A percentile compares a stretch with the other conserved stretches of the same genome.
These are phyloP conservation scores for Suhomyces atakaporum DNA, from an alignment of 1,139 yeast species.

Conservation along the genomic window DNA sequence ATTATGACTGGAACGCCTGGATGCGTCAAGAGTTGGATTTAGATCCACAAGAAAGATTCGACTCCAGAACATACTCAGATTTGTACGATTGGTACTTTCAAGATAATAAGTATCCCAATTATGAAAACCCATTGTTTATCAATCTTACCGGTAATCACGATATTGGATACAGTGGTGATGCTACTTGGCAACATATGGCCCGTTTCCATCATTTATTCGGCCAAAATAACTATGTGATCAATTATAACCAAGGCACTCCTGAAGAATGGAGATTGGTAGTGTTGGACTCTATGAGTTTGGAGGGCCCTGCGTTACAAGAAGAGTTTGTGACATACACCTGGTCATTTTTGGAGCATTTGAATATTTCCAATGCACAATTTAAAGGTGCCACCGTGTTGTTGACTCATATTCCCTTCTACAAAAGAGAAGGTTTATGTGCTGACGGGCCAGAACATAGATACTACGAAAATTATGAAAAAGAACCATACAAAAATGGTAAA, in stretches of 20 bases:
- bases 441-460: slow-evolving; percentile 75
- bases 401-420: slow-evolving; percentile 89
- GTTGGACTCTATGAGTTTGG: slow-evolving; percentile 77
- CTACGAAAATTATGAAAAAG: slow-evolving; percentile 61
- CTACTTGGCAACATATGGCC: slow-evolving; percentile 86
- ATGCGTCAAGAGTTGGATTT: slow-evolving; percentile 39
- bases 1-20: slow-evolving; percentile 57
- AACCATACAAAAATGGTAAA: slow-evolving; percentile 67
- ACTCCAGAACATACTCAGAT: slow-evolving; percentile 56
- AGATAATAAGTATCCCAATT: slow-evolving; percentile 34
- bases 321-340: slow-evolving; percentile 68
- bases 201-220: slow-evolving; percentile 78
- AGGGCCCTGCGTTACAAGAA: slow-evolving; percentile 85
- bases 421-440: slow-evolving; percentile 74
- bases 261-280: slow-evolving; percentile 85
- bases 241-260: slow-evolving; percentile 60
- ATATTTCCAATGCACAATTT: slow-evolving; percentile 49
- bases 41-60: slow-evolving; percentile 44
- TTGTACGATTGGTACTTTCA: slow-evolving; percentile 65
- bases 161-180: slow-evolving; percentile 93
- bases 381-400: slow-evolving; percentile 79
- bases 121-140: slow-evolving; percentile 58
- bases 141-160: slow-evolving; percentile 95
- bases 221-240: slow-evolving; percentile 77
- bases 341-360: slow-evolving; percentile 65